A percentile compares a stretch with the other conserved stretches of the same genome.
phyloP scores from a whole-genome alignment of 495 filamentous ascomycete species.

The Daldinia loculata region DNA sequence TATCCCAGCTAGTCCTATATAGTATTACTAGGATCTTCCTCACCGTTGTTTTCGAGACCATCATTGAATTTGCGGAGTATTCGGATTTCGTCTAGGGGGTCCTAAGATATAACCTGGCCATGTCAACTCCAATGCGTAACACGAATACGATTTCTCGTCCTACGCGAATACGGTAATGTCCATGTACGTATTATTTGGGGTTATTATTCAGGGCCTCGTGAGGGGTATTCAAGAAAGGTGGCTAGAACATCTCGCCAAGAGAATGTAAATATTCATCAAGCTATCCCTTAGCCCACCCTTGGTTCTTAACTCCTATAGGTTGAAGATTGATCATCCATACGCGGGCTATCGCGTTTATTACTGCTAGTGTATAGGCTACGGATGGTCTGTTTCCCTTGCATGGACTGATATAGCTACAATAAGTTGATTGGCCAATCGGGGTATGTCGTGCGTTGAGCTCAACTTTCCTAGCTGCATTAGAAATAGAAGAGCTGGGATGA shows the following conservation, averaged over 20 bases:
- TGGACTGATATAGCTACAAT: background rate
- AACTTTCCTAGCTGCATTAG: background rate
- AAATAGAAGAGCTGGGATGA: background rate
- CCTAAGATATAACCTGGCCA: background rate
- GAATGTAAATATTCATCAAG: background rate
- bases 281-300: background rate
- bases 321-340: background rate
- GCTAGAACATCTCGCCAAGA: conserved; percentile 11
- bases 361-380: background rate
- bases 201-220: background rate
- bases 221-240: background rate
- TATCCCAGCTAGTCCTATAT: background rate
- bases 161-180: conserved; percentile 1
- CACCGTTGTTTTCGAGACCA: background rate
- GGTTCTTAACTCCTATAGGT: background rate
- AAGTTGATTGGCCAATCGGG: background rate
- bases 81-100: background rate
- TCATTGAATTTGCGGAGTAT: background rate
- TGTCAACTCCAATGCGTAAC: background rate
- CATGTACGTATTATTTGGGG: background rate
- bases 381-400: background rate
- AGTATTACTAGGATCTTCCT: background rate
- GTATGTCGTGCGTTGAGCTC: background rate
- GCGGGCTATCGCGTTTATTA: background rate
- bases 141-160: conserved; percentile 24